These are phyloP conservation scores for Barnettozyma sp. DNA, from an alignment of 805 yeast genomes.

Conservation along the genomic window DNA sequence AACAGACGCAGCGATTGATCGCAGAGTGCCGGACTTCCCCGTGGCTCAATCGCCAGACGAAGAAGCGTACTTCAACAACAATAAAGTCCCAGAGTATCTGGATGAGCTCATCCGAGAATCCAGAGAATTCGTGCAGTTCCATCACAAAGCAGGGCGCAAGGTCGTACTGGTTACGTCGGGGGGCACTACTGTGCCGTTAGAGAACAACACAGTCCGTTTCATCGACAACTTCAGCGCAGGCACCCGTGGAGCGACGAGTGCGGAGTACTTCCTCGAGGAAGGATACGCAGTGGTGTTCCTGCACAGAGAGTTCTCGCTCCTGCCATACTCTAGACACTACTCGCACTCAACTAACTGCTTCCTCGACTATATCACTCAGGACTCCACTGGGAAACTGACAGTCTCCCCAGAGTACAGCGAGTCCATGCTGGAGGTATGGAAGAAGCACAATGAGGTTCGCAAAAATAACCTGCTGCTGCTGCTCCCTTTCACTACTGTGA, in stretches of 20 bases:
- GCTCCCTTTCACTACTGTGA: constrained; percentile 90
- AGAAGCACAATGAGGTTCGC: constrained; percentile 41
- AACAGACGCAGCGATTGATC: constrained; percentile 67
- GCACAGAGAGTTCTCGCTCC: constrained; percentile 84
- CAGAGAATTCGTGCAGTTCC: constrained; percentile 52
- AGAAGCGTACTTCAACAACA: constrained; percentile 64
- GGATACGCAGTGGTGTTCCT: constrained; percentile 91
- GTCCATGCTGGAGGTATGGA: constrained; percentile 52
- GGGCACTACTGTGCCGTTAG: constrained; percentile 97
- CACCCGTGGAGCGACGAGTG: constrained; percentile 93
- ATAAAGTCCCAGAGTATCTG: constrained; percentile 69
- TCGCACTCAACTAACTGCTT: constrained; percentile 80
- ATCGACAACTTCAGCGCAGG: constrained; percentile 98
- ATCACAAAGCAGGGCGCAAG: constrained; percentile 35
- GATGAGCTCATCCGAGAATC: constrained; percentile 53
- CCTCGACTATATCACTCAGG: constrained; percentile 66
- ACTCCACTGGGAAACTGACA: constrained; percentile 42
- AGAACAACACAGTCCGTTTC: constrained; percentile 92
- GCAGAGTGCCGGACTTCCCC: constrained; percentile 67
- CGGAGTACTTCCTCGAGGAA: constrained; percentile 78
- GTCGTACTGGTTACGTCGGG: constrained; percentile 90
- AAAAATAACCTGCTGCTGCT: constrained; percentile 36
- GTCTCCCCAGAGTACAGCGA: constrained; percentile 54
- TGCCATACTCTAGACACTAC: constrained; percentile 89
- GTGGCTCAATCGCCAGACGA: constrained; percentile 69